A percentile compares a stretch with the other conserved stretches of the same genome.
Conservation (phyloP, 192 early-diverging fungal genomes). For the Mortierella claussenii region DNA sequence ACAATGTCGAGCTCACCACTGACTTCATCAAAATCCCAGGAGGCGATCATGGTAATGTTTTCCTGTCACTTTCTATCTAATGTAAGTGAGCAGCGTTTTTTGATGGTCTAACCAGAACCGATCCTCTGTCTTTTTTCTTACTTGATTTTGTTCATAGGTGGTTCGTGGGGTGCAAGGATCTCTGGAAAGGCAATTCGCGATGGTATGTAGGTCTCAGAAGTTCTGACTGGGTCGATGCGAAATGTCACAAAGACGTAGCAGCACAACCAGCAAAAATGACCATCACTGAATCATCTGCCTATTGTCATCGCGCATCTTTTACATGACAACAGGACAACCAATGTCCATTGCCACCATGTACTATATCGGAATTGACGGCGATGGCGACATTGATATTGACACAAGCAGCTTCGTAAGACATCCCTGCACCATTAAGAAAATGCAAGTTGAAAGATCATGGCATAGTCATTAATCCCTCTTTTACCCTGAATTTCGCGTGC, state of each 20-base stretch:
- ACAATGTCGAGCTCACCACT: constrained; percentile 74
- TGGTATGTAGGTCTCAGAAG: constrained; percentile 55
- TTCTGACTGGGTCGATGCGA: no score
- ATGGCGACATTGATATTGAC: constrained; percentile 66
- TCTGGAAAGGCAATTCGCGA: constrained; percentile 70
- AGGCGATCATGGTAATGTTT: constrained; percentile 64
- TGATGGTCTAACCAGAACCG: constrained; percentile 32
- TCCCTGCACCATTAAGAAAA: no score
- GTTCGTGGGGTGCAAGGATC: constrained; percentile 83
- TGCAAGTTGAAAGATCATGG: no score
- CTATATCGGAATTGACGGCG: constrained; percentile 83
- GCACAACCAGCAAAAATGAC: no score
- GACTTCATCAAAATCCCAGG: constrained; percentile 80
- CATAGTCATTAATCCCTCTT: no score
- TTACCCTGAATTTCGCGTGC: no score
- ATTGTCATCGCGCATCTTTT: no score
- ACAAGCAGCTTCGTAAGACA: constrained; percentile 36
- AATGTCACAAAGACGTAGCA: no score
- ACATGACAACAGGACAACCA: constrained; percentile 53
- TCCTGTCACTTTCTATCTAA: constrained; percentile 50
- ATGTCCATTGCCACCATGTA: constrained; percentile 71
- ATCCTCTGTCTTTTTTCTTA: neutral
- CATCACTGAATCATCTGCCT: no score
- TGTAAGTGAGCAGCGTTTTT: constrained; percentile 36
- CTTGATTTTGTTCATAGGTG: constrained; percentile 57